Evolutionary conservation across 2,329 filamentous ascomycete species (phyloP).

Genomic region (Hymenoscyphus albidus): DNA sequence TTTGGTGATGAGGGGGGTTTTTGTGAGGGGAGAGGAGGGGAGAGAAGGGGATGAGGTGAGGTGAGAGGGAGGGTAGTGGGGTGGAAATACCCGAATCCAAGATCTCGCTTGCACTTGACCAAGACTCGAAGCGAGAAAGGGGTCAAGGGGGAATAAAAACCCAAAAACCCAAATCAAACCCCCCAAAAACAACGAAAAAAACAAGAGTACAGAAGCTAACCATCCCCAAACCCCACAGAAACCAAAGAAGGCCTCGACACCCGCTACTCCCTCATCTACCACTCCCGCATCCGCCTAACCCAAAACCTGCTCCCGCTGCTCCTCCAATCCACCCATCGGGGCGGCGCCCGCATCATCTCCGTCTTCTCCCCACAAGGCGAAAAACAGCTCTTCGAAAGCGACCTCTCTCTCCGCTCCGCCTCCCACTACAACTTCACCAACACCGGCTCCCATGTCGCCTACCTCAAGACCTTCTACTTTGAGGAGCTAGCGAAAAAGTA

Average conservation of each 20-base stretch:
- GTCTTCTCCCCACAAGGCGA: conserved; percentile 31
- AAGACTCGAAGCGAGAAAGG: too few relatives aligned
- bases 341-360: conserved; percentile 11
- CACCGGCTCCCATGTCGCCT: conserved; percentile 32
- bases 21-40: conserved; percentile 31
- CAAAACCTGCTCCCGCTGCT: conserved; percentile 30
- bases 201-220: too few relatives aligned
- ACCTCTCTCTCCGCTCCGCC: conserved; percentile 32
- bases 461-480: conserved; percentile 36
- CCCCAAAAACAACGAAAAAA: too few relatives aligned
- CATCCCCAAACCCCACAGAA: conserved; percentile 17
- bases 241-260: conserved; percentile 33
- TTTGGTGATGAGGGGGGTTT: background rate
- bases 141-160: too few relatives aligned
- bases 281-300: conserved; percentile 33
- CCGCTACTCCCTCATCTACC: conserved; percentile 31
- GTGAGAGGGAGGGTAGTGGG: background rate
- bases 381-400: conserved; percentile 26
- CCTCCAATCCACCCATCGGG: conserved; percentile 8
- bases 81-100: background rate
- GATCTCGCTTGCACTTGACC: too few relatives aligned
- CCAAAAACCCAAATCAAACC: too few relatives aligned
- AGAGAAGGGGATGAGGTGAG: conserved; percentile 26
- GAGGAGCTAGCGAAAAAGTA: conserved; percentile 32
- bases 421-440: conserved; percentile 29